These are phyloP conservation scores for Pulicaria dysenterica DNA, from an alignment of 129 eudicot genomes.

Conservation along the genomic window DNA sequence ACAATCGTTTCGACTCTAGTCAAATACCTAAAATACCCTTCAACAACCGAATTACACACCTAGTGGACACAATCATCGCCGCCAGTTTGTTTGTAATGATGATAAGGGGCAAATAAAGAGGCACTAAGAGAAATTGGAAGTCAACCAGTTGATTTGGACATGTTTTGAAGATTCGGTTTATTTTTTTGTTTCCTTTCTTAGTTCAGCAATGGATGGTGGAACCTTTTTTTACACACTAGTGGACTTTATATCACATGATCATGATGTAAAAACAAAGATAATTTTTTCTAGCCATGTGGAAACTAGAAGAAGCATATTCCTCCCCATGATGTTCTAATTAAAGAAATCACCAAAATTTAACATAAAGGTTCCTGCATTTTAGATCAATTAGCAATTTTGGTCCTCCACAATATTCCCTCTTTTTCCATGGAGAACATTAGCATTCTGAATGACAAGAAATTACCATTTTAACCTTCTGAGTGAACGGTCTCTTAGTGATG, in stretches of 20 bases:
- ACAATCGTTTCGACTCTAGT: neutral
- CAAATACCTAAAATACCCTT: constrained; percentile 16
- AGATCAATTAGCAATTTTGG: constrained; percentile 2
- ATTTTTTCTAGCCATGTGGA: constrained; percentile 33
- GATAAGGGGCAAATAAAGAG: constrained; percentile 10
- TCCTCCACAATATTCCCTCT: neutral
- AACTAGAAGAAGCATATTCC: constrained; percentile 26
- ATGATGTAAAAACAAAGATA: constrained; percentile 26
- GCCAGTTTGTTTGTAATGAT: constrained; percentile 13
- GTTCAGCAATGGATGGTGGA: constrained; percentile 20
- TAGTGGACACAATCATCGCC: neutral
- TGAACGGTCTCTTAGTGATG: neutral
- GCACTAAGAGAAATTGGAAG: neutral
- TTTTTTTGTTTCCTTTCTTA: neutral
- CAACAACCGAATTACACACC: neutral
- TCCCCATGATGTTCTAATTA: constrained; percentile 8
- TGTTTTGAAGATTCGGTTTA: constrained; percentile 1
- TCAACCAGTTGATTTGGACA: constrained; percentile 6
- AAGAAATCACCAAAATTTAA: neutral
- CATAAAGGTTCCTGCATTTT: neutral
- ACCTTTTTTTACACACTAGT: constrained; percentile 14
- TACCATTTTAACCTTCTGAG: neutral
- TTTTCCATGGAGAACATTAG: too few species aligned
- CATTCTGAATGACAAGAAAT: neutral
- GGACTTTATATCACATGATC: constrained; percentile 25